Conservation (phyloP, 768 basidiomycete genomes). For the Inosperma sp. region DNA sequence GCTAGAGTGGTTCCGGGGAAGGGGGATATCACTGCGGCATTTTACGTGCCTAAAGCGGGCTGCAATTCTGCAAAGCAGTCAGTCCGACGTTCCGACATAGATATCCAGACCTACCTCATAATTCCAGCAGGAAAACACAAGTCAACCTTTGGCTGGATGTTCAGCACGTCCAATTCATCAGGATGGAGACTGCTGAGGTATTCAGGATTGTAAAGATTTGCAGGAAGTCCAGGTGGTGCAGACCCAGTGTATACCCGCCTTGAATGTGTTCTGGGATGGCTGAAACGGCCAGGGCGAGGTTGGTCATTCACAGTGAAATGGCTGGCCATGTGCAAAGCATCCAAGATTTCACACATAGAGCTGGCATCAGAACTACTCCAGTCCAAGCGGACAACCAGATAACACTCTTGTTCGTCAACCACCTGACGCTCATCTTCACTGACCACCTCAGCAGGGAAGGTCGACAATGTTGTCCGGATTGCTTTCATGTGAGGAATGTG, state of each 20-base stretch:
- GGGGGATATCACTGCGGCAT: not conserved
- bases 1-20: not conserved
- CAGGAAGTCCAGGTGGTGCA: not conserved
- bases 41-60: not conserved
- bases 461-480: not conserved
- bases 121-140: not conserved
- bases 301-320: not conserved
- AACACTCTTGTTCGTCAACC: not conserved
- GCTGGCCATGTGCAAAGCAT: slow-evolving; percentile 1
- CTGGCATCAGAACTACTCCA: not conserved
- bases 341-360: not conserved
- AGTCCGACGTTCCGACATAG: not conserved
- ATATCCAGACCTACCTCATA: not conserved
- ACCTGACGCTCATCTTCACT: not conserved
- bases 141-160: not conserved
- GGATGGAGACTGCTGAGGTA: not conserved
- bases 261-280: not conserved
- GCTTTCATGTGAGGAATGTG: not conserved
- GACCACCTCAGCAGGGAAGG: not conserved
- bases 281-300: slow-evolving; percentile 1
- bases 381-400: not conserved
- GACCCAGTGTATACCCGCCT: not conserved
- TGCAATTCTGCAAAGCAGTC: not conserved
- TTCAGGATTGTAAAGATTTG: not conserved
- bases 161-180: not conserved